Conservation (phyloP, 1,284 basidiomycete species). For the Xanthoconium separans region DNA sequence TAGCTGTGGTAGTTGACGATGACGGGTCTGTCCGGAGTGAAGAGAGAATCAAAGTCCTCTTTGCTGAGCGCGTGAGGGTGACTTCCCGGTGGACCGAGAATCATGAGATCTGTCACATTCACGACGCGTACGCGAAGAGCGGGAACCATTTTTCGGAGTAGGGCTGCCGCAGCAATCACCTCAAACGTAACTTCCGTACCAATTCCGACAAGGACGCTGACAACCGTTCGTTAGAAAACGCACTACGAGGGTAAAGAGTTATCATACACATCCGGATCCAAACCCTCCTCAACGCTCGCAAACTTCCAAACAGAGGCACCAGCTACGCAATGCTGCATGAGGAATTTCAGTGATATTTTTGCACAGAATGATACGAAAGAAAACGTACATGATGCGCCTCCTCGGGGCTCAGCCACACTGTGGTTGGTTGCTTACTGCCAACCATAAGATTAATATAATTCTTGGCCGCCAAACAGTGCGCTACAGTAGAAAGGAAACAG, state of each 20-base stretch:
- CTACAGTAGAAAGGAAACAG: constrained; percentile 75
- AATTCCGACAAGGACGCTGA: constrained; percentile 67
- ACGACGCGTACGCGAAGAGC: constrained; percentile 75
- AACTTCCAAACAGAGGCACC: constrained; percentile 78
- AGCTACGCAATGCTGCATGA: constrained; percentile 63
- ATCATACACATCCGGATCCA: constrained; percentile 63
- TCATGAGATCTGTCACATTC: constrained; percentile 83
- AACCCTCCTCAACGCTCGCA: constrained; percentile 65
- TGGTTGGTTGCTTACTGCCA: constrained; percentile 78
- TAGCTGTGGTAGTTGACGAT: constrained; percentile 89
- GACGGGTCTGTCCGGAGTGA: constrained; percentile 68
- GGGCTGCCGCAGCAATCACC: constrained; percentile 73
- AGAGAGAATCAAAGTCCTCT: constrained; percentile 65
- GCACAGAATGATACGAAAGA: background rate
- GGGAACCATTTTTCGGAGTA: constrained; percentile 64
- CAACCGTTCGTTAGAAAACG: background rate
- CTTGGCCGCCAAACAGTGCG: constrained; percentile 80
- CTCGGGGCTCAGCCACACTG: constrained; percentile 66
- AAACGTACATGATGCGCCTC: constrained; percentile 56
- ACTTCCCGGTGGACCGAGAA: constrained; percentile 60
- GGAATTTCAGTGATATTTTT: constrained; percentile 1
- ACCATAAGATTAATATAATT: constrained; percentile 87
- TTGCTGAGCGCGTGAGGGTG: constrained; percentile 79
- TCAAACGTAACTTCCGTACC: constrained; percentile 78
- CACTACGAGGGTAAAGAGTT: background rate